Base-by-base conservation (phyloP, 768 basidiomycete species). In the Sarcodon sp. region DNA sequence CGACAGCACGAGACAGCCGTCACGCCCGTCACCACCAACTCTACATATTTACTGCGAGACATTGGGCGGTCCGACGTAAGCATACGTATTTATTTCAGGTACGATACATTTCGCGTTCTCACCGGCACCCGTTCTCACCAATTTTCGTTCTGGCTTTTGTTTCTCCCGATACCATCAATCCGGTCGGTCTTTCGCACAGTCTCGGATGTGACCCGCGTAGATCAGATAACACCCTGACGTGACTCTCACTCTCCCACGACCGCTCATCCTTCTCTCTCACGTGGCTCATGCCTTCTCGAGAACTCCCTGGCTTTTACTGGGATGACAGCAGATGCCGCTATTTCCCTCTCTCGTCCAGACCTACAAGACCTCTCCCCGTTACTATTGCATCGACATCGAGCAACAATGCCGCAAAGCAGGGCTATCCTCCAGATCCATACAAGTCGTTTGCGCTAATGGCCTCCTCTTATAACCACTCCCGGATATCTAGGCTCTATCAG, bases 281-380 rank as follows among this genome's bases (percentile, higher is more conserved):
- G 13, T 16, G 16, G 8, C 15, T 41, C 39, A 41, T 41, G 39
- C 39, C 39, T 13, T 58, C 60, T 35, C 54, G 53, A 33, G 54
- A 63, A 38, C 53, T 65, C 11, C 64, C 64, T 12, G 64, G 64
- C 1, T 47, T 64, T 15, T 65, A 65, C 49, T 65, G 60, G 57
- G 64, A 65, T 45, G 57, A 55, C 39, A 53, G 51, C 1, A 55
- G 54, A 37, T 50, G 58, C 18, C 56, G 61, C 9, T 65, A 65
- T 41, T 65, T 63, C 37, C 61, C 62, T 11, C 27, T 59, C 8
- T 39, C 59, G 1, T 57, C 59, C 1, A 52, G 47, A 46, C 55
- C 52, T 2, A 9, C 8, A 4, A 16, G 16, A 41, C 13, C 13
- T 4, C 7, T 27, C 7, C 15, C 7, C 11, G 15, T 27, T 11